Base-by-base conservation (phyloP, 345 rosid genomes). In the Lepidium sativum region DNA sequence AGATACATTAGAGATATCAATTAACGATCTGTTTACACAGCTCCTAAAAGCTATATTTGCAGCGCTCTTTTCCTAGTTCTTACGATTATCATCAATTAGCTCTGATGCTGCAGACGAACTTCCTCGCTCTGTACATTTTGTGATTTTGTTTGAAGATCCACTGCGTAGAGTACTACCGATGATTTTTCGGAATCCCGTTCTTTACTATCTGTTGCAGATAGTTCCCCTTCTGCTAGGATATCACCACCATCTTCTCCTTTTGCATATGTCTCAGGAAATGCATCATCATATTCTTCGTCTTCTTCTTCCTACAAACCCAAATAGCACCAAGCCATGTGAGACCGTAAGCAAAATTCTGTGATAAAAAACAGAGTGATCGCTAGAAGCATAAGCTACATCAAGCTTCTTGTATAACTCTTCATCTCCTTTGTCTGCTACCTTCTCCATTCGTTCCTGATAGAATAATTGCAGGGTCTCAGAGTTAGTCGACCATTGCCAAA, bases 311-410 rank as follows among this genome's bases (percentile, higher is more conserved):
- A 63, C 52, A 77, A 60, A 17, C 52, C 43, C 6, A 10, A 53
- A 11, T 23, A 60, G 37, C 12, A 60, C 65, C 66, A 59, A 43
- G 23, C 38, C 56, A 53, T 53, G 40, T 54, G 11, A 53, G 65
- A 31, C 43, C 45, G 32, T 68, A 38, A 61, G 41, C 44, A 62
- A 0, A 16, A 43, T 14, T 14, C 7, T 32, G 25, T 42, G 13
- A 48, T n/a, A 50, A 69, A 52, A 3, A 15, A 32, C 16, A 54
- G 20, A 44, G 40, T 27, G 25, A 58, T 82, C 87, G 43, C 82
- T 91, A 4, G 84, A 74, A 18, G 79, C 80, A 74, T 92, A 92
- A 60, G 83, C 75, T 50, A 81, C 77, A 75, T 87, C 87, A 63
- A 92, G 71, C 77, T 75, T 73, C 55, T 87, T 72, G 52, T 89